Conservation (phyloP, 352 stramenopile species). For the Phytophthora meadii region DNA sequence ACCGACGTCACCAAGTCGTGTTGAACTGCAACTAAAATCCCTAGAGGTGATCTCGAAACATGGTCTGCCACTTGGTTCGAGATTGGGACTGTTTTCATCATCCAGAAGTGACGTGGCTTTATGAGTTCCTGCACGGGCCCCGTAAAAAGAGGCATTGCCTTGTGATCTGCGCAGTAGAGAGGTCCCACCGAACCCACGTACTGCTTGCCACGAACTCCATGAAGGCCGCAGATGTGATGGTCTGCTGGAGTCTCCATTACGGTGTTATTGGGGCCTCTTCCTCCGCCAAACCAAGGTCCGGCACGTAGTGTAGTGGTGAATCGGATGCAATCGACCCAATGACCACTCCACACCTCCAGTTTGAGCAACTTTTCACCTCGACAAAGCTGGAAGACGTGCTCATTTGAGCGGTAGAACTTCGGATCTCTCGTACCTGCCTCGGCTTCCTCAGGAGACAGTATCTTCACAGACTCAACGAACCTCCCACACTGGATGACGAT, state of each 20-base stretch:
- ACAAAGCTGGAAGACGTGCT: slow-evolving; percentile 60
- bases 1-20: slow-evolving; percentile 28
- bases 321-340: slow-evolving; percentile 62
- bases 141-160: neutral
- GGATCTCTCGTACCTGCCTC: slow-evolving; percentile 17
- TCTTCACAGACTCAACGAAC: slow-evolving; percentile 45
- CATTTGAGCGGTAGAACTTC: slow-evolving; percentile 36
- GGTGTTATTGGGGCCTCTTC: slow-evolving; percentile 29
- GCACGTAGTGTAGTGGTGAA: slow-evolving; percentile 52
- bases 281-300: slow-evolving; percentile 59
- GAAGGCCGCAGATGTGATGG: slow-evolving; percentile 47
- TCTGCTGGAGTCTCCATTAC: slow-evolving; percentile 38
- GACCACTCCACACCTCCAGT: slow-evolving; percentile 51
- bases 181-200: slow-evolving; percentile 49
- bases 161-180: slow-evolving; percentile 33
- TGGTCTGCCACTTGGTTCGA: slow-evolving; percentile 8
- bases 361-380: slow-evolving; percentile 45
- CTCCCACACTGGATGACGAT: slow-evolving; percentile 45
- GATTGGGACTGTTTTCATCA: slow-evolving; percentile 28
- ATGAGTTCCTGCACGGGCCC: neutral
- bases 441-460: slow-evolving; percentile 39
- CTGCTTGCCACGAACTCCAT: slow-evolving; percentile 40
- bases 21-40: slow-evolving; percentile 37
- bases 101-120: slow-evolving; percentile 12
- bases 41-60: slow-evolving; percentile 11